Evolutionary conservation across 2,329 filamentous ascomycete genomes (phyloP), one percentile per base, ranked within the genome.

Genomic region (Huntiella decipiens): DNA sequence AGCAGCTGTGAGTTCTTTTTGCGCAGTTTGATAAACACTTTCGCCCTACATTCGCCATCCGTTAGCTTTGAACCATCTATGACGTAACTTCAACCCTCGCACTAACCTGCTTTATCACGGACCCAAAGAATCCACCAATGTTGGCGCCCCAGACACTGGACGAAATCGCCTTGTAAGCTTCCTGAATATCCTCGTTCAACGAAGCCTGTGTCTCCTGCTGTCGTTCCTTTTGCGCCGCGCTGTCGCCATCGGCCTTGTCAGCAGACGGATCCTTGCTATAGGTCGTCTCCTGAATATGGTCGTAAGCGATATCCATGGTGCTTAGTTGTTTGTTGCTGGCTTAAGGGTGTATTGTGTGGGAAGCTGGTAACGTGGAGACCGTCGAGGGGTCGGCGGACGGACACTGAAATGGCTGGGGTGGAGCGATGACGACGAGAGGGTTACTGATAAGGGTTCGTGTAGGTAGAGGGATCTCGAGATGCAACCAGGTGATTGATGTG

Each of bases 291-390:
- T 85, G 79, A 56, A 96, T 93, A 62, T 94, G 86, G 58, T 98
- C 91, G 71, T 96, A 98, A 38, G 87, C 87, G 57, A 92, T 71
- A 73, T 98, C 91, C 91, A 98, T 96, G 53, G 52, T 56, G 41
- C 38, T 44, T 11, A 12, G 19, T 12, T 17, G 4, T 15, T 17
- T 32, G 38, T 45, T 15, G n/a, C 31, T 28, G 22, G 22, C 22
- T 28, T 28, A 7, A 28, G 22, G 3, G 22, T 28, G 22, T 28
- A 10, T 7, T 28, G 22, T 28, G 8, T 28, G 8, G 8, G 6
- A 7, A 28, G 22, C 22, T 7, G 22, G 22, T 8, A 28, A 28
- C 22, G 22, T 28, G 22, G 22, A 28, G 22, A 10, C 22, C 22
- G 22, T 28, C 22, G 22, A 28, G 22, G 22, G 7, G 22, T 28